Base-by-base conservation (phyloP, 2,329 filamentous ascomycete species). In the Monosporascus sp. region DNA sequence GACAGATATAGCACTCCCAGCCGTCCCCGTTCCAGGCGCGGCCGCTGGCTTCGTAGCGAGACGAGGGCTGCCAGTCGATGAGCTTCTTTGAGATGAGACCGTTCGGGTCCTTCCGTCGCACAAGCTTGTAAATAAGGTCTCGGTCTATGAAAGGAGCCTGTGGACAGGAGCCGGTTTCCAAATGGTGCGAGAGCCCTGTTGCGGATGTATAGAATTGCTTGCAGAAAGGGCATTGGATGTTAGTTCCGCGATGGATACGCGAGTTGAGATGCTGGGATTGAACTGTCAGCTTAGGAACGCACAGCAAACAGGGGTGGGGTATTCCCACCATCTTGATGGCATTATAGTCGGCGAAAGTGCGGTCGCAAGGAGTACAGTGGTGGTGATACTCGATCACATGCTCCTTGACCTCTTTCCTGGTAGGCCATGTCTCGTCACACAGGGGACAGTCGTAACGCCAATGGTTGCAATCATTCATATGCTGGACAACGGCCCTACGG, bases 141-240 rank as follows among this genome's bases (percentile, higher is more conserved):
- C 78, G 76, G 60, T 79, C 75, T 2, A 84, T 44, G 3, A 58
- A 51, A 0, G 63, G 67, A 0, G 79, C 78, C 0, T 65, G 64
- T 0, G 73, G 73, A 50, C 84, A 87, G 0, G 71, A 66, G n/a
- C 78, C 77, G 1, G 61, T 67, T 57, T 87, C 84, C 1, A 87
- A 66, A 56, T 87, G 81, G 61, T 83, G 72, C 0, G 70, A 62
- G 5, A 86, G 58, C 4, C 81, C 83, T 1, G 77, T 80, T 2
- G 82, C 80, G 0, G 77, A 76, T 9, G 74, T 68, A 56, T 73
- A 81, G 3, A 8, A 27, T 2, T 47, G 54, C 37, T 70, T 62
- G 67, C 84, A 87, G 61, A 82, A 86, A 0, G 79, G 83, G 49
- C 84, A 88, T 0, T 43, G 1, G 7, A 84, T 64, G 2, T 64